phyloP scores from a whole-genome alignment of 2,329 filamentous ascomycete genomes.

The Botrytis aclada region DNA sequence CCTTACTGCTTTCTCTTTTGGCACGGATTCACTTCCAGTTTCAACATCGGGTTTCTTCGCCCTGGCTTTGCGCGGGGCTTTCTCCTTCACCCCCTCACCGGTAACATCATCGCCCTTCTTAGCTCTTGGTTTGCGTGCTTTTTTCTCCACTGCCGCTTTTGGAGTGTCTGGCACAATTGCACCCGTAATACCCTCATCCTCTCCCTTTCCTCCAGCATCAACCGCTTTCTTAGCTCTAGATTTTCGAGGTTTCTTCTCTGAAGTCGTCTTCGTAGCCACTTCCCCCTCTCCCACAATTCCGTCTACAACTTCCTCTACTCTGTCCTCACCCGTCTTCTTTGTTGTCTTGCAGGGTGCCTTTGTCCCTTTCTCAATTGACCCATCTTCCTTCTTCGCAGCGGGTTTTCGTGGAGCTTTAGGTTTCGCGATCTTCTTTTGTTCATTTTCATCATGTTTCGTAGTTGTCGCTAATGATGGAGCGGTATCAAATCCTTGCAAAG shows the following conservation, averaged over 20 bases:
- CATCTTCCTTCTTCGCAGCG: constrained; percentile 18
- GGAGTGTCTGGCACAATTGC: not conserved
- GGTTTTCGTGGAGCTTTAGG: constrained; percentile 22
- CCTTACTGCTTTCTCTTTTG: constrained; percentile 18
- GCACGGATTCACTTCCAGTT: constrained; percentile 4
- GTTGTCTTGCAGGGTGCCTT: constrained; percentile 30
- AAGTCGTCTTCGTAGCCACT: constrained; percentile 19
- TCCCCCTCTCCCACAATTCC: not conserved
- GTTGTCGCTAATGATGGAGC: constrained; percentile 9
- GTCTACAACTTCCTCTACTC: not conserved
- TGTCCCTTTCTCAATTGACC: constrained; percentile 18
- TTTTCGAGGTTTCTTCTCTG: constrained; percentile 26
- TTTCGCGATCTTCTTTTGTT: constrained; percentile 30
- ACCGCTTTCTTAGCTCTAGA: constrained; percentile 30
- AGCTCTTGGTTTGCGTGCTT: constrained; percentile 22
- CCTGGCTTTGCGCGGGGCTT: constrained; percentile 25
- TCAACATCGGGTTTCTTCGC: constrained; percentile 29
- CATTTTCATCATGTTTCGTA: constrained; percentile 31
- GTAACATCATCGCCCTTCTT: constrained; percentile 27
- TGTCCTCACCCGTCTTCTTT: constrained; percentile 24
- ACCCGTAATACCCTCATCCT: too few species aligned
- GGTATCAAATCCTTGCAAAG: constrained; percentile 15
- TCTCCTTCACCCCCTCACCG: constrained; percentile 24
- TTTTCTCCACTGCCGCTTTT: constrained; percentile 26
- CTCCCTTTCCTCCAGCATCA: not conserved